These are phyloP conservation scores for Globisporangium apiculatum DNA, from an alignment of 352 stramenopile genomes.

Conservation along the genomic window DNA sequence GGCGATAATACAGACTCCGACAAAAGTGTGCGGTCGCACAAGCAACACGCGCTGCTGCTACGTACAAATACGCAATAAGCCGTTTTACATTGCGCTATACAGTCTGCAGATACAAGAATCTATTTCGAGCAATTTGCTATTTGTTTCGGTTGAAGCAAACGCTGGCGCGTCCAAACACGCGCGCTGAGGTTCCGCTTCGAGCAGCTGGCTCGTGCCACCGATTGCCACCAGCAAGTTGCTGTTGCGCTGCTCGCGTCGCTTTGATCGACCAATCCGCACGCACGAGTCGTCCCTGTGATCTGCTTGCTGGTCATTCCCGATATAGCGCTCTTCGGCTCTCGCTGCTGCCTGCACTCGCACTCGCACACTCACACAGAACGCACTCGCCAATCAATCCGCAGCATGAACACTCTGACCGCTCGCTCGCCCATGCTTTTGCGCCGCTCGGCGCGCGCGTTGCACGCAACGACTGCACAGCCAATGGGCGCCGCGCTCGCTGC, in stretches of 20 bases:
- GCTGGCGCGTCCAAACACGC: slow-evolving; percentile 7
- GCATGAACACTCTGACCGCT: slow-evolving; percentile 6
- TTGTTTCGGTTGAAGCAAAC: neutral
- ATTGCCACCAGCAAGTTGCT: neutral
- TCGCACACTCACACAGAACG: neutral
- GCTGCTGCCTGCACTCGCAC: neutral
- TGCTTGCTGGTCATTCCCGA: slow-evolving; percentile 3
- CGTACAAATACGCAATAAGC: too few species aligned
- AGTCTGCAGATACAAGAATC: too few species aligned
- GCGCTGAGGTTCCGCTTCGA: slow-evolving; percentile 2
- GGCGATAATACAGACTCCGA: too few species aligned
- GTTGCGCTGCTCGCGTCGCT: neutral
- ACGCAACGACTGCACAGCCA: slow-evolving; percentile 6
- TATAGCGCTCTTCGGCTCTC: neutral
- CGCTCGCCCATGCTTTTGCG: slow-evolving; percentile 9
- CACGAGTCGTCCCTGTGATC: too few species aligned
- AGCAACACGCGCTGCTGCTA: neutral
- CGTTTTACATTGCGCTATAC: too few species aligned
- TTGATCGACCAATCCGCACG: neutral
- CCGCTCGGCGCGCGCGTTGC: slow-evolving; percentile 4
- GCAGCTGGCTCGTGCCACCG: slow-evolving; percentile 7
- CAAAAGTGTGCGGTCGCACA: neutral
- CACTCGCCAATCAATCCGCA: neutral
- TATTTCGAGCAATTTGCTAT: neutral
- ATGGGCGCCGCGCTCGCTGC: slow-evolving; percentile 1